Evolutionary conservation across 805 yeast genomes (phyloP).

Genomic region (Nakazawaea holstii): DNA sequence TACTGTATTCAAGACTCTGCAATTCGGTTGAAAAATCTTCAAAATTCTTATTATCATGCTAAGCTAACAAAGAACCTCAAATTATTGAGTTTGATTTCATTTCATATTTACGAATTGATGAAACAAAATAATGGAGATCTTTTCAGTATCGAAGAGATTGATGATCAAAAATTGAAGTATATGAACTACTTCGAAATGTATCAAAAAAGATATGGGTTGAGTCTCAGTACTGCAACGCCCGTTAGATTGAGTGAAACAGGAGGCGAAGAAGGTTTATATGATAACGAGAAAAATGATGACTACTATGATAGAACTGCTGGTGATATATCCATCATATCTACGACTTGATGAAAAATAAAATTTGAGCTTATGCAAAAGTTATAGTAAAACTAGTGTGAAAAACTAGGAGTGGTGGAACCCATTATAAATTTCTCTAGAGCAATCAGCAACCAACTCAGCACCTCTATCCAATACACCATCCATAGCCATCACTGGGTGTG

Average conservation of each 20-base stretch:
- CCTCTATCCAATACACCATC: conserved; percentile 18
- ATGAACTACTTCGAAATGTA: background rate
- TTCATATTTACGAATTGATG: conserved; percentile 3
- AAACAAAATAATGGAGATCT: background rate
- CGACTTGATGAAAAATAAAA: background rate
- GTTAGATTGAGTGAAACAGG: background rate
- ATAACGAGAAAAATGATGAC: conserved; percentile 8
- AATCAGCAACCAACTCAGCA: conserved; percentile 9
- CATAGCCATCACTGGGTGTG: conserved; percentile 48
- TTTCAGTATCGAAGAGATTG: conserved; percentile 8
- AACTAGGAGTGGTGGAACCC: background rate
- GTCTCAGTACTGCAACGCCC: background rate
- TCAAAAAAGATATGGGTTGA: background rate
- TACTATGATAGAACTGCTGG: conserved; percentile 4
- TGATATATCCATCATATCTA: background rate
- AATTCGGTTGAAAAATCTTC: conserved; percentile 3
- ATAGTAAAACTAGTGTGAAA: background rate
- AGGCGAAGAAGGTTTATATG: conserved; percentile 2
- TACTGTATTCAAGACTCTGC: background rate
- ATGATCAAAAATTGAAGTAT: conserved; percentile 4
- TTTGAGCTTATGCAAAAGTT: no score
- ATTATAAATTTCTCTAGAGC: conserved; percentile 1
- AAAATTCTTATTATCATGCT: conserved; percentile 5
- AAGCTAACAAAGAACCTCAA: background rate
- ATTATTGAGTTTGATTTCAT: background rate